phyloP scores from a whole-genome alignment of 2,329 filamentous ascomycete genomes.

The Fusarium sp. region DNA sequence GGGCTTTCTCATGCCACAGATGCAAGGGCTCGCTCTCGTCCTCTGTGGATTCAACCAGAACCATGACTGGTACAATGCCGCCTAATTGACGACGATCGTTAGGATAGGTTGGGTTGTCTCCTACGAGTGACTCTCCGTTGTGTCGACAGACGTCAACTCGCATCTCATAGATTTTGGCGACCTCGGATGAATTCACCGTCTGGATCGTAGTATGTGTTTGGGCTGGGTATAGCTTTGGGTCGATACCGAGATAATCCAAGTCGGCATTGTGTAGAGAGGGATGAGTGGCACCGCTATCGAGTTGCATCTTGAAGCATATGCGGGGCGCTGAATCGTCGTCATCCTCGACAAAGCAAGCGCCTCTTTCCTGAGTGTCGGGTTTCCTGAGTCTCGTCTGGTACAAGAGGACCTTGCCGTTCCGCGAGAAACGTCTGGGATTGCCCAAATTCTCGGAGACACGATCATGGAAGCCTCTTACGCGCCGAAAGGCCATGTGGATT shows the following conservation, averaged over 20 bases:
- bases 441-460: conserved; percentile 14
- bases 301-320: conserved; percentile 44
- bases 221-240: conserved; percentile 33
- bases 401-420: conserved; percentile 26
- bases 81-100: conserved; percentile 39
- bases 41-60: conserved; percentile 18
- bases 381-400: conserved; percentile 30
- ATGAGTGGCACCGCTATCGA: conserved; percentile 42
- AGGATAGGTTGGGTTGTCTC: conserved; percentile 39
- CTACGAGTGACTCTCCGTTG: conserved; percentile 42
- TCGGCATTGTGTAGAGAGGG: conserved; percentile 38
- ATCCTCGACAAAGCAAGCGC: conserved; percentile 22
- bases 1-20: conserved; percentile 4
- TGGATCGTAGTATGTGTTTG: conserved; percentile 31
- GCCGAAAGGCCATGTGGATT: conserved; percentile 46
- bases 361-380: background rate
- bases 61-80: conserved; percentile 42
- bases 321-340: conserved; percentile 31
- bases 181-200: conserved; percentile 28
- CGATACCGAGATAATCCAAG: conserved; percentile 36
- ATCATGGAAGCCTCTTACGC: conserved; percentile 38
- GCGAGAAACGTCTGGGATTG: background rate
- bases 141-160: conserved; percentile 43
- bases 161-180: conserved; percentile 39
- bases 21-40: conserved; percentile 24